Conservation (phyloP, 108 stramenopile species). For the Mayamaea pseudoterrestris region DNA sequence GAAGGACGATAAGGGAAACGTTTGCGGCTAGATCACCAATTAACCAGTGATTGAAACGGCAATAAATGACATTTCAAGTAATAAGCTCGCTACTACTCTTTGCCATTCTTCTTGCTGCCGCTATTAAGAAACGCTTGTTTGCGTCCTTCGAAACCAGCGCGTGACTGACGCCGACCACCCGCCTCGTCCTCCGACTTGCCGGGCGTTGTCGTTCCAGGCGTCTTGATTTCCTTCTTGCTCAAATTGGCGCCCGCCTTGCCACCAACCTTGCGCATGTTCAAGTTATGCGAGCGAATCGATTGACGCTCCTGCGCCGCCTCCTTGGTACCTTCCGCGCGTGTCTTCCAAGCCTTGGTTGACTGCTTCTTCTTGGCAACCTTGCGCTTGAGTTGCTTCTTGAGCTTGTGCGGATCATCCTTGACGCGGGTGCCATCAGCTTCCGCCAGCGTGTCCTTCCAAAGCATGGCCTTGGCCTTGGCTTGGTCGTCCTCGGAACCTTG, state of each 20-base stretch:
- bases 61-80: too few relatives aligned
- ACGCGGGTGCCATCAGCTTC: conserved; percentile 53
- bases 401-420: conserved; percentile 69
- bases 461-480: conserved; percentile 54
- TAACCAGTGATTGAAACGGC: too few relatives aligned
- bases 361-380: conserved; percentile 81
- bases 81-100: too few relatives aligned
- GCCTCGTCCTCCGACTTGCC: too few relatives aligned
- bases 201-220: conserved; percentile 11
- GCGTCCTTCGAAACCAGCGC: conserved; percentile 81
- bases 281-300: conserved; percentile 74
- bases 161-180: conserved; percentile 29
- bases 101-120: conserved; percentile 18
- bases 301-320: conserved; percentile 62
- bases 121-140: conserved; percentile 72
- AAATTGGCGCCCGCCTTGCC: conserved; percentile 67
- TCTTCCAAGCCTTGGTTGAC: conserved; percentile 71
- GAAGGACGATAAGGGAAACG: too few relatives aligned
- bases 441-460: conserved; percentile 70
- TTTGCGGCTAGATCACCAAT: too few relatives aligned
- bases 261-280: conserved; percentile 60
- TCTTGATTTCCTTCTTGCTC: conserved; percentile 48
- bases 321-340: conserved; percentile 50
- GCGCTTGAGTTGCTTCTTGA: conserved; percentile 73
- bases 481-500: conserved; percentile 44